A percentile compares a stretch with the other conserved stretches of the same genome.
These are phyloP conservation scores for Aspergillus viridinutans DNA, from an alignment of 2,329 filamentous ascomycete species.

Conservation along the genomic window DNA sequence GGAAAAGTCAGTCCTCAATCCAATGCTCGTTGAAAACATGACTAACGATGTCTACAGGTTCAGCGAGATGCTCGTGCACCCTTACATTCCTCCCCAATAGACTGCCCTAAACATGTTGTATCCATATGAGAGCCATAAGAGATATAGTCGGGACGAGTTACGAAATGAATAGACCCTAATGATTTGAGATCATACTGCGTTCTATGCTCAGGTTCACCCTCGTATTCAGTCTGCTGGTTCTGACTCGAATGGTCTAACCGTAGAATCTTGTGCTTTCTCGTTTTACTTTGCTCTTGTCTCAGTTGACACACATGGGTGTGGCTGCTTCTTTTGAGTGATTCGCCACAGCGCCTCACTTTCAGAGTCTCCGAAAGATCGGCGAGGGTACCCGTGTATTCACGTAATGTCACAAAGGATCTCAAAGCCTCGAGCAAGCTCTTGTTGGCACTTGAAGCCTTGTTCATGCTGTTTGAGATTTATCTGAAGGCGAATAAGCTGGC, in stretches of 20 bases:
- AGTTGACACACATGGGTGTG: not conserved
- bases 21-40: not conserved
- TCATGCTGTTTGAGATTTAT: not conserved
- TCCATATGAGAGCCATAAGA: conserved; percentile 10
- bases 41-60: conserved; percentile 34
- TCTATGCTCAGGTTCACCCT: conserved; percentile 4
- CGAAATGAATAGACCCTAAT: conserved; percentile 38
- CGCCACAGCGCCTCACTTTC: conserved; percentile 11
- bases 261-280: not conserved
- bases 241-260: not conserved
- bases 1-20: conserved; percentile 60
- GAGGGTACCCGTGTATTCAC: not conserved
- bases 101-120: conserved; percentile 13
- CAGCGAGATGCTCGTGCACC: conserved; percentile 48
- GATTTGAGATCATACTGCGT: conserved; percentile 16
- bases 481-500: not conserved
- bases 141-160: conserved; percentile 30
- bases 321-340: conserved; percentile 3
- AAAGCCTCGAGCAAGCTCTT: not conserved
- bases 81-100: conserved; percentile 45
- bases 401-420: not conserved
- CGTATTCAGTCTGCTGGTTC: not conserved
- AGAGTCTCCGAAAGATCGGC: conserved; percentile 2
- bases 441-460: not conserved
- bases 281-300: not conserved